Conservation (phyloP, 2,329 filamentous ascomycete species). For the Penicillium sp. region DNA sequence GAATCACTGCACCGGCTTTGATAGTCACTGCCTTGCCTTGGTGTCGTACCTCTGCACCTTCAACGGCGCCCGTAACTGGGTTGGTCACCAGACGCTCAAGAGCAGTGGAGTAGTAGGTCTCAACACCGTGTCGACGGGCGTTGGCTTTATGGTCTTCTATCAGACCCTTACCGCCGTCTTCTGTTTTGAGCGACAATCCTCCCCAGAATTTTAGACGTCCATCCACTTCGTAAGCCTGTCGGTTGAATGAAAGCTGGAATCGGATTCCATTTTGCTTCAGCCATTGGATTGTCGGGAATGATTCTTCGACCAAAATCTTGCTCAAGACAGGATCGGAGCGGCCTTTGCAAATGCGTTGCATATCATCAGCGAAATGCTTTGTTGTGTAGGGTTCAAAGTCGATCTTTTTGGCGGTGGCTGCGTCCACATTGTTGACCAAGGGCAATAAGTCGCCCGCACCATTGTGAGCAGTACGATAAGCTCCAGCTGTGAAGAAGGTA, state of each 20-base stretch:
- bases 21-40: constrained; percentile 16
- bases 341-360: constrained; percentile 54
- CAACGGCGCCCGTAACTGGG: constrained; percentile 17
- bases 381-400: constrained; percentile 57
- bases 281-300: constrained; percentile 53
- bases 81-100: constrained; percentile 29
- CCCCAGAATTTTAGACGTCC: constrained; percentile 64
- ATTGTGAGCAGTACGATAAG: constrained; percentile 55
- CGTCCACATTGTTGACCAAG: constrained; percentile 57
- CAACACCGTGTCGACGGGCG: constrained; percentile 43
- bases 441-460: constrained; percentile 58
- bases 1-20: constrained; percentile 22
- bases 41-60: constrained; percentile 20
- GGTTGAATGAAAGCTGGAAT: constrained; percentile 60
- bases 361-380: constrained; percentile 53
- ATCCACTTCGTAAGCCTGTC: constrained; percentile 63
- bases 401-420: constrained; percentile 46
- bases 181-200: constrained; percentile 56
- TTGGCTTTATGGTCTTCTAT: constrained; percentile 47
- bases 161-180: constrained; percentile 59
- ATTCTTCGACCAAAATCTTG: constrained; percentile 49
- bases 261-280: constrained; percentile 51
- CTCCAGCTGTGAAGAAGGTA: constrained; percentile 62
- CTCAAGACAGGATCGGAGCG: constrained; percentile 51
- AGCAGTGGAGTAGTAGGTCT: constrained; percentile 46